Evolutionary conservation across 2,329 filamentous ascomycete species (phyloP), one percentile per base, ranked within the genome.

Genomic region (Sphaerostilbella broomeana): DNA sequence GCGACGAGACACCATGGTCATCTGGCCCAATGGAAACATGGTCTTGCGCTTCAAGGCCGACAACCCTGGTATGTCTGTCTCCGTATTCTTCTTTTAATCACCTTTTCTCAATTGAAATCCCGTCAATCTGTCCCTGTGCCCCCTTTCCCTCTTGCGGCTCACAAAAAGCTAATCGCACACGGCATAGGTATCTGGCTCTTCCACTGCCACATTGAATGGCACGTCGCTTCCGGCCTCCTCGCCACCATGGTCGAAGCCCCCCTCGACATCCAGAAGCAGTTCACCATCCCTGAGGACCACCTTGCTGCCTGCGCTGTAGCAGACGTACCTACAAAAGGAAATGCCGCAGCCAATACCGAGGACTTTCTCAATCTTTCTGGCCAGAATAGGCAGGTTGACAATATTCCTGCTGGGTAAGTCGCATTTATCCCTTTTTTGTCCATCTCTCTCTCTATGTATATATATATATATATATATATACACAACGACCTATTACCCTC

Each of bases 131-230:
- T n/a, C n/a, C 7, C 27, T 29, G 11, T n/a, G 27, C 8, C 27
- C 11, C n/a, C n/a, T n/a, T n/a, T n/a, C n/a, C n/a, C n/a, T n/a
- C n/a, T n/a, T n/a, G n/a, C n/a, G n/a, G n/a, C n/a, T n/a, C n/a
- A n/a, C n/a, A 29, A 7, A 29, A n/a, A 9, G 32, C 18, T 22
- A 24, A 35, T 17, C 13, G 10, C 21, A 5, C 3, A 22, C 11
- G 7, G 8, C 16, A 1, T 34, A 67, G 67, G 75, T 25, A 66
- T 84, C 16, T 84, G 79, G 79, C 59, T 84, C 4, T 84, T 88
- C 64, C 84, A 88, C 61, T 89, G 84, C 60, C 85, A 90, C 56
- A 81, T 89, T 38, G 82, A 86, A 54, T 90, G 82, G 82, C 83
- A 87, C 55, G 67, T 85, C 42, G 63, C 72, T 1, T 77, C 77